phyloP scores from a whole-genome alignment of 1,284 basidiomycete species.

The Apiotrichum gamsii region DNA sequence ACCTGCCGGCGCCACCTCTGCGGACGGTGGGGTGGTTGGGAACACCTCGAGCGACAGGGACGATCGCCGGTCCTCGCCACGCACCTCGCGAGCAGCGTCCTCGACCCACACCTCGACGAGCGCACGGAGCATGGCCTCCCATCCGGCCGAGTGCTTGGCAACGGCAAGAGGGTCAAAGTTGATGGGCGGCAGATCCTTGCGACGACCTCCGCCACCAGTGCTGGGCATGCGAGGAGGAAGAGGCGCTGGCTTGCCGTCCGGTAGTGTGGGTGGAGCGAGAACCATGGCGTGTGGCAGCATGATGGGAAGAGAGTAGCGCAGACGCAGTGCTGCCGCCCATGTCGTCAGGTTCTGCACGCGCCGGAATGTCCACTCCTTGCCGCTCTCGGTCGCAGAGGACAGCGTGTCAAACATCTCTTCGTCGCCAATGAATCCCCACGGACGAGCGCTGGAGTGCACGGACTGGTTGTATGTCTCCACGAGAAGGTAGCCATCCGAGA shows the following conservation, averaged over 20 bases:
- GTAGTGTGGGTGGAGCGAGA: slow-evolving; percentile 2
- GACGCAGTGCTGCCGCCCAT: slow-evolving; percentile 44
- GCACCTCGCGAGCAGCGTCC: slow-evolving; percentile 26
- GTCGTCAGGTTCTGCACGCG: slow-evolving; percentile 41
- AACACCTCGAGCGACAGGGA: no score
- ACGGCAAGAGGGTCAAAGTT: slow-evolving; percentile 42
- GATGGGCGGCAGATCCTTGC: slow-evolving; percentile 10
- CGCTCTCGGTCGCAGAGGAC: slow-evolving; percentile 12
- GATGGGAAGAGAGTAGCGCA: slow-evolving; percentile 40
- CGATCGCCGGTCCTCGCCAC: background rate
- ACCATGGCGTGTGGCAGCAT: slow-evolving; percentile 18
- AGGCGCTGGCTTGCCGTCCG: slow-evolving; percentile 1
- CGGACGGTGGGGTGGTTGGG: no score
- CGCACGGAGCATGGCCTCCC: slow-evolving; percentile 31
- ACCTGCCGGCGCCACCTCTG: no score
- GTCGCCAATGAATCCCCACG: slow-evolving; percentile 44
- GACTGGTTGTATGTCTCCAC: slow-evolving; percentile 39
- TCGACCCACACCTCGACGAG: slow-evolving; percentile 34
- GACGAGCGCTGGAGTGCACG: slow-evolving; percentile 26
- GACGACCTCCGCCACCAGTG: background rate
- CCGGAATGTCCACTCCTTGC: slow-evolving; percentile 44
- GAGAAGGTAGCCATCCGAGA: slow-evolving; percentile 43
- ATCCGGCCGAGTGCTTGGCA: slow-evolving; percentile 33
- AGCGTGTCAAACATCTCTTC: slow-evolving; percentile 45
- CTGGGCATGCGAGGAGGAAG: background rate